These are phyloP conservation scores for Euclidium syriacum DNA, from an alignment of 345 rosid genomes.

Conservation along the genomic window DNA sequence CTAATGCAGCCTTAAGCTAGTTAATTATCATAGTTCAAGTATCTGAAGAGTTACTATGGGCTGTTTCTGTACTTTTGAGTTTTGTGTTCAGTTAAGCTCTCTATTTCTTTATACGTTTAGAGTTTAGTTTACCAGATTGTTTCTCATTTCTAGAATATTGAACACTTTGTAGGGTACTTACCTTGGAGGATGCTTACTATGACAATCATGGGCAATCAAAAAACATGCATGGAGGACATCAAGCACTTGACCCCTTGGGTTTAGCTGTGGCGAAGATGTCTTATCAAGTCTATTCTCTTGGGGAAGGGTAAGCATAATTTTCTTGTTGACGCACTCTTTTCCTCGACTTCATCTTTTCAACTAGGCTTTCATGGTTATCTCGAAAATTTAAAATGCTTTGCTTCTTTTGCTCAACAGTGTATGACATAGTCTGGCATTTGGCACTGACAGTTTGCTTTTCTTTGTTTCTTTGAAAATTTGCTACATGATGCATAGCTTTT, in stretches of 20 bases:
- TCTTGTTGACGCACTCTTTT: constrained; percentile 5
- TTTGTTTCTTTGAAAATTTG: neutral
- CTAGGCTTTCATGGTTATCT: constrained; percentile 8
- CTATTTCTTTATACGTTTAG: neutral
- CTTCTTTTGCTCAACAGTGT: neutral
- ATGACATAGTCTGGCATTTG: neutral
- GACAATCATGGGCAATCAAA: constrained; percentile 41
- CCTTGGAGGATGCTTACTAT: constrained; percentile 86
- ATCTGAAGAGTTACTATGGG: neutral
- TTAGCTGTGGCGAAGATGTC: constrained; percentile 90
- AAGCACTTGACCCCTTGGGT: constrained; percentile 52
- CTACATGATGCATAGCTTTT: constrained; percentile 2
- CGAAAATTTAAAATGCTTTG: neutral
- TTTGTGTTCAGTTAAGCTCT: neutral
- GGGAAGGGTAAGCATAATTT: constrained; percentile 70
- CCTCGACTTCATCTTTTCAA: neutral
- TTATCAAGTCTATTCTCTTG: constrained; percentile 73
- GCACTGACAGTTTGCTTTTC: neutral
- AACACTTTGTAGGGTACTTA: constrained; percentile 65
- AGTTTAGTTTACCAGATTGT: neutral
- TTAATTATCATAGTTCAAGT: neutral
- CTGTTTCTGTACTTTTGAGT: neutral
- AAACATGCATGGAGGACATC: constrained; percentile 33
- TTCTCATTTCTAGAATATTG: constrained; percentile 3
- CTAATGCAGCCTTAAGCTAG: neutral